A percentile compares a stretch with the other conserved stretches of the same genome.
phyloP scores from a whole-genome alignment of 2,329 filamentous ascomycete species.

The Biscogniauxia mediterranea region DNA sequence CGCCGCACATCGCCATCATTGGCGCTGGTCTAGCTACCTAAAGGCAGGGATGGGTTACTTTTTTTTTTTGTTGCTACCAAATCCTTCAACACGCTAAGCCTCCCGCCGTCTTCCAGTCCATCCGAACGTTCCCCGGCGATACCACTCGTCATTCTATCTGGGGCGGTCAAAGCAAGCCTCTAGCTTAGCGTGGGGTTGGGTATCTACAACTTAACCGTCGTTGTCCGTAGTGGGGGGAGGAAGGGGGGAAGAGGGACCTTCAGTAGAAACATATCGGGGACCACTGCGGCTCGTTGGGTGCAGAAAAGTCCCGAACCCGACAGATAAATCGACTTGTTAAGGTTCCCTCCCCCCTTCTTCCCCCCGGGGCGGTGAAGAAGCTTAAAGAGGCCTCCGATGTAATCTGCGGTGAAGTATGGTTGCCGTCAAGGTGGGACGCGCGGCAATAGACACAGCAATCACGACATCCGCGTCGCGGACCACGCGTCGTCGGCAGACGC shows the following conservation, averaged over 20 bases:
- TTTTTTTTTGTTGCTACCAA: background rate
- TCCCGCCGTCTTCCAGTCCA: background rate
- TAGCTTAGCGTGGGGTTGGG: background rate
- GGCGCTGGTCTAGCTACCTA: background rate
- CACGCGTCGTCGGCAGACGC: background rate
- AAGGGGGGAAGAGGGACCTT: no score
- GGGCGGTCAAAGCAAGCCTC: background rate
- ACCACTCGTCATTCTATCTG: background rate
- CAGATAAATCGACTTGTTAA: background rate
- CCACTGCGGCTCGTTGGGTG: background rate
- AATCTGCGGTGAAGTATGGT: background rate
- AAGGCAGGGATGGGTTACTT: background rate
- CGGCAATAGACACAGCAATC: background rate
- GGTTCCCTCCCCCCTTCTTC: no score
- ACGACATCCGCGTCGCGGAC: background rate
- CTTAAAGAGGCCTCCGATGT: background rate
- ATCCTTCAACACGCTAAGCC: background rate
- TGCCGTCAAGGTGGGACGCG: background rate
- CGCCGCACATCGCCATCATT: background rate
- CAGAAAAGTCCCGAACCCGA: background rate
- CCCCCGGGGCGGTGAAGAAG: background rate
- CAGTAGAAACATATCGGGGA: background rate
- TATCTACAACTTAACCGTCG: background rate
- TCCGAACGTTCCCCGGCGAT: background rate
- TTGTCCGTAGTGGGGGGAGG: background rate